Evolutionary conservation across 805 yeast species (phyloP), one percentile per base, ranked within the genome.

Genomic region (Maudiozyma serrabonitensis): DNA sequence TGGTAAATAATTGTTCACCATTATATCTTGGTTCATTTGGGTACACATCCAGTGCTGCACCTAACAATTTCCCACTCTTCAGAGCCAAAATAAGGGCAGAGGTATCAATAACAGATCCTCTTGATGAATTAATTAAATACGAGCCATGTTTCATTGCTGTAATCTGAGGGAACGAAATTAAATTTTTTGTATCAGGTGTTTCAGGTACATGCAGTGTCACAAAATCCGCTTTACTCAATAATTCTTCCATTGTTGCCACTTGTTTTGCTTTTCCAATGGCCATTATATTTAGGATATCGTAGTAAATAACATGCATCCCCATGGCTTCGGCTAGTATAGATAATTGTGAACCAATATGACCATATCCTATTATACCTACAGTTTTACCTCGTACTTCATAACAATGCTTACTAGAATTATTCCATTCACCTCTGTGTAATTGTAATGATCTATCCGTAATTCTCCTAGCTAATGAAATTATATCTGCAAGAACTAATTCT

Each of bases 321-420:
- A 91, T 80, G 43, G 96, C 80, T 76, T 91, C 99, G 45, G 99
- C 98, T 60, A 91, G 74, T 6, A 93, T 98, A 7, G 95, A 86
- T 65, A 91, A 80, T 74, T 91, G 99, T 45, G 98, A 74, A 59
- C 99, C 99, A 73, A 91, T 93, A 70, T 91, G 99, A 59, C 99
- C 99, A 65, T 93, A 93, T 56, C 99, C 99, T 39, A 91, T 76
- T 62, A 93, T 91, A 52, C 98, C 99, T 59, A 91, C 76, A 45
- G 98, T 91, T 72, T 93, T 91, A 57, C 98, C 98, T 73, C 99
- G 85, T 59, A 93, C 87, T 73, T 91, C 99, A 97, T 98, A 93
- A 73, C 98, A 91, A 69, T 80, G 88, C 57, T 87, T 76, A 62
- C 85, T 75, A 60, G 89, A 96, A 74, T 91, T 91, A 76, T 93